Percentiles rank a stretch among this genome's conserved stretches.
Conservation (phyloP, 306 rosid genomes). For the Sicyos baderoa region DNA sequence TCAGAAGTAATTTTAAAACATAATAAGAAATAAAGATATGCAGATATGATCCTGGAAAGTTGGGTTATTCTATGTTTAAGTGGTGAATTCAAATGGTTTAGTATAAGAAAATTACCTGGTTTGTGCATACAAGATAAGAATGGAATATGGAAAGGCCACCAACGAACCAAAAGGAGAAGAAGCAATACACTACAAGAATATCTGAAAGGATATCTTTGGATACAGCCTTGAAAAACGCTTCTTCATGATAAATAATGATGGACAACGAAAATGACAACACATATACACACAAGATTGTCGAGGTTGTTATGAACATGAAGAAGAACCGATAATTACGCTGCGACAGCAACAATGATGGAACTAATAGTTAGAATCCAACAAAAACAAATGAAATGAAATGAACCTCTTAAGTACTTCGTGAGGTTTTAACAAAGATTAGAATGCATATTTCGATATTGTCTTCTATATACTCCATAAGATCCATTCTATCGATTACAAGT, state of each 20-base stretch:
- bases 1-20: not conserved
- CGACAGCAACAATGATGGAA: conserved; percentile 28
- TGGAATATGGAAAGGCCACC: conserved; percentile 94
- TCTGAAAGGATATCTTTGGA: conserved; percentile 49
- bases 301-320: conserved; percentile 81
- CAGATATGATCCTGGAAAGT: not conserved
- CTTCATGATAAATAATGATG: conserved; percentile 26
- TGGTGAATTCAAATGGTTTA: conserved; percentile 2
- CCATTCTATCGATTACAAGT: not conserved
- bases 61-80: not conserved
- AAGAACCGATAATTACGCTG: conserved; percentile 92
- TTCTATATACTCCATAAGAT: too few relatives aligned
- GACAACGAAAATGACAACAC: conserved; percentile 65
- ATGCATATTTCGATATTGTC: too few relatives aligned
- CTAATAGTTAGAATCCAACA: conserved; percentile 23
- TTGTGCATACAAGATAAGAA: conserved; percentile 70
- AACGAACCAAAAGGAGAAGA: conserved; percentile 81
- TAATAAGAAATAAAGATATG: not conserved
- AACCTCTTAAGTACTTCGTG: not conserved
- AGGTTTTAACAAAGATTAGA: too few relatives aligned
- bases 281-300: conserved; percentile 69
- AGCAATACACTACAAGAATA: conserved; percentile 62
- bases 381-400: not conserved
- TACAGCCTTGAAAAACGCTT: conserved; percentile 29
- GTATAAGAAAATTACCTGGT: conserved; percentile 56